Conservation (phyloP, 169 alveolate genomes). For the Eimeria falciformis region DNA sequence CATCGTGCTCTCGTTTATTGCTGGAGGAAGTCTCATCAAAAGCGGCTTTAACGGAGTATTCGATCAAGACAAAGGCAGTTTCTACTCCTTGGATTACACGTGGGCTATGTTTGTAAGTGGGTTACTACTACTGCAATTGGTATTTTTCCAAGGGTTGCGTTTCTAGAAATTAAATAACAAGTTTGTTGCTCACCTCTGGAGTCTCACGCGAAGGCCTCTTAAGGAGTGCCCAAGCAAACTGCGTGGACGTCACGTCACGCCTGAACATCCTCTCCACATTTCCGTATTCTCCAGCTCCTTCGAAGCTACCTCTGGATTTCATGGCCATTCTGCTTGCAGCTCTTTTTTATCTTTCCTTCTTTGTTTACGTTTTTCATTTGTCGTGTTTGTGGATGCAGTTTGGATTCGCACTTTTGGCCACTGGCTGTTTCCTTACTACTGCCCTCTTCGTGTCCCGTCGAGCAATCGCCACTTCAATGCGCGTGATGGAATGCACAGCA, state of each 20-base stretch:
- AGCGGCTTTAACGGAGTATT: conserved; percentile 61
- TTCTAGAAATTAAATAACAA: no score
- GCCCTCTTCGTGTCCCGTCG: conserved; percentile 69
- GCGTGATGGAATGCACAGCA: conserved; percentile 71
- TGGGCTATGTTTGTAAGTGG: conserved; percentile 64
- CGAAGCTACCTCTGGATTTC: background rate
- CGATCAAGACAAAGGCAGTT: conserved; percentile 72
- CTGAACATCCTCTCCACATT: no score
- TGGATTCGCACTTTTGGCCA: conserved; percentile 57
- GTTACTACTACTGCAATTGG: background rate
- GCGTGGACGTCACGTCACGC: no score
- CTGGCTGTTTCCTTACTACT: conserved; percentile 5
- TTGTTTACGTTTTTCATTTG: background rate
- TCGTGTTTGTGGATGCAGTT: conserved; percentile 35
- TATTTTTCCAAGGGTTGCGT: no score
- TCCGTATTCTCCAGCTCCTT: no score
- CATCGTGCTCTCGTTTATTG: conserved; percentile 45
- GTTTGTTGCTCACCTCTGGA: no score
- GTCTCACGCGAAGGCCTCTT: no score
- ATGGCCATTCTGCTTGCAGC: background rate
- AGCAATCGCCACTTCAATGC: conserved; percentile 56
- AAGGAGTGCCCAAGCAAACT: no score
- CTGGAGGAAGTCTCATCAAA: conserved; percentile 63
- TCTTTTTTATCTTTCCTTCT: background rate
- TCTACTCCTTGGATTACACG: conserved; percentile 75